Evolutionary conservation across 371 early-diverging fungal species (phyloP).

Genomic region (Mycotypha africana): DNA sequence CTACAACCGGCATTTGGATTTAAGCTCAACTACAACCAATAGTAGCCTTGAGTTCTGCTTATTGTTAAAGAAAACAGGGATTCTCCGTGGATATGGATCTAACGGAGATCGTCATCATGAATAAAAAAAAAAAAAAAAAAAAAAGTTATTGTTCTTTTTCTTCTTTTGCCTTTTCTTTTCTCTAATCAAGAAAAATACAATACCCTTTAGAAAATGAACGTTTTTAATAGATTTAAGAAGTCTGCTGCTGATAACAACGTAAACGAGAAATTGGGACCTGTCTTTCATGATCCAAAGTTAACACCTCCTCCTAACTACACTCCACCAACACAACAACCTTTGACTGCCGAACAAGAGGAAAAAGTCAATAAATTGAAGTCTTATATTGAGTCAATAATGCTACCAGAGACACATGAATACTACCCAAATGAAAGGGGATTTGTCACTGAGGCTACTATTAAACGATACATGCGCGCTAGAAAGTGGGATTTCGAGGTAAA

Average conservation of each 20-base stretch:
- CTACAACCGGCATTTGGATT: too few relatives aligned
- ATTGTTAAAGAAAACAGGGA: too few relatives aligned
- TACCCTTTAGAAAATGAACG: slow-evolving; percentile 11
- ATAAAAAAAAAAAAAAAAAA: too few relatives aligned
- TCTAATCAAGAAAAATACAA: background rate
- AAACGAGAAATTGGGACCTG: slow-evolving; percentile 22
- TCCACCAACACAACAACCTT: slow-evolving; percentile 18
- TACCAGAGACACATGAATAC: slow-evolving; percentile 43
- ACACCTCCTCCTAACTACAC: slow-evolving; percentile 20
- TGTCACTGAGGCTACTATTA: slow-evolving; percentile 50
- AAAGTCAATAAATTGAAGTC: slow-evolving; percentile 40
- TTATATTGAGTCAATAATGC: slow-evolving; percentile 46
- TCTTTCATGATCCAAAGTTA: slow-evolving; percentile 29
- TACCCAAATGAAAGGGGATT: slow-evolving; percentile 47
- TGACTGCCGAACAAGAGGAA: slow-evolving; percentile 39
- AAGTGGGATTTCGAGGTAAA: slow-evolving; percentile 60
- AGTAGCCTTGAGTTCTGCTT: too few relatives aligned
- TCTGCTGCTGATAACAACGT: slow-evolving; percentile 3
- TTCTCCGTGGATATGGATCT: too few relatives aligned
- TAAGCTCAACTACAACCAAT: too few relatives aligned
- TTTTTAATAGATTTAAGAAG: slow-evolving; percentile 17
- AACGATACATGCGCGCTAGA: slow-evolving; percentile 74
- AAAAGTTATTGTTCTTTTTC: background rate
- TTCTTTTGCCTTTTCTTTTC: background rate
- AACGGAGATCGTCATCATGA: too few relatives aligned